A percentile compares a stretch with the other conserved stretches of the same genome.
These are phyloP conservation scores for Microthlaspi erraticum DNA, from an alignment of 345 rosid species.

Conservation along the genomic window DNA sequence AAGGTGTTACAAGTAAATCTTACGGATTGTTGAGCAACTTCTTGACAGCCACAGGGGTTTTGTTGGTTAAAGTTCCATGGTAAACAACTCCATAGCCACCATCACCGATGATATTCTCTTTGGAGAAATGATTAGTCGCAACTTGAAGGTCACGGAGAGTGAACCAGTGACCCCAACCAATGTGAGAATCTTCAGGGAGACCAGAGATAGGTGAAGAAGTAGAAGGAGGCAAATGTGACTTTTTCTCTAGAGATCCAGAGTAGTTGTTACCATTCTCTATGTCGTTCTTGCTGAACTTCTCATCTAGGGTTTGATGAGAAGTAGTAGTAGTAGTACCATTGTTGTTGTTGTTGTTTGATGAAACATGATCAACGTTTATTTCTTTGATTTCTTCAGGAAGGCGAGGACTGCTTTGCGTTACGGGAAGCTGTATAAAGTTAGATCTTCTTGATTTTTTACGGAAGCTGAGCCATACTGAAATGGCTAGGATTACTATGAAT, in stretches of 20 bases:
- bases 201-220: slow-evolving; percentile 80
- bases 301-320: slow-evolving; percentile 49
- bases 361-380: slow-evolving; percentile 77
- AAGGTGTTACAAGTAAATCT: slow-evolving; percentile 34
- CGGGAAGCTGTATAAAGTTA: slow-evolving; percentile 53
- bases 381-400: slow-evolving; percentile 86
- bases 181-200: slow-evolving; percentile 81
- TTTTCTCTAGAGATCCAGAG: slow-evolving; percentile 64
- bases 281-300: slow-evolving; percentile 62
- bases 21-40: slow-evolving; percentile 94
- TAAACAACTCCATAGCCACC: slow-evolving; percentile 98
- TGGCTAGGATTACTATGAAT: slow-evolving; percentile 56
- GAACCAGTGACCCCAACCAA: slow-evolving; percentile 99
- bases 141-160: slow-evolving; percentile 86
- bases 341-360: slow-evolving; percentile 51
- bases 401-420: slow-evolving; percentile 50
- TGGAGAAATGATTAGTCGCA: slow-evolving; percentile 79
- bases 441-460: slow-evolving; percentile 68
- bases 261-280: slow-evolving; percentile 69
- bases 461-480: slow-evolving; percentile 77
- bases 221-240: slow-evolving; percentile 61
- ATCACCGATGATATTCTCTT: slow-evolving; percentile 88
- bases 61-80: slow-evolving; percentile 72
- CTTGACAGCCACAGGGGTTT: slow-evolving; percentile 88
- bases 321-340: slow-evolving; percentile 34